phyloP scores from a whole-genome alignment of 441 rosid genomes.

The Populus hybrid region DNA sequence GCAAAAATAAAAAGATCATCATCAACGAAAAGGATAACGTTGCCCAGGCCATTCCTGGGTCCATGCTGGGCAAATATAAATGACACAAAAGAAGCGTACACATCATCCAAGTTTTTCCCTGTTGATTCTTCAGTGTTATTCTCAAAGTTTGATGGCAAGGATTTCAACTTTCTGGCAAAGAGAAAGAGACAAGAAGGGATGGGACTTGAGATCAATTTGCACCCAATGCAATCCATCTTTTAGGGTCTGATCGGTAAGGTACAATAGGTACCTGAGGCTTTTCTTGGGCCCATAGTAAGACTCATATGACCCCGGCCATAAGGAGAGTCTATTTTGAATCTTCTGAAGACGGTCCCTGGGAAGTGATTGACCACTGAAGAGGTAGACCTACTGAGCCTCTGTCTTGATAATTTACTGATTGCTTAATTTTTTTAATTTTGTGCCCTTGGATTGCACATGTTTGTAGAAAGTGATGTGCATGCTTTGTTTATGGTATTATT shows the following conservation, averaged over 20 bases:
- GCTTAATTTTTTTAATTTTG: background rate
- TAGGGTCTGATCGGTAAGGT: slow-evolving; percentile 92
- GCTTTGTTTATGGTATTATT: background rate
- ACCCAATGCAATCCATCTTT: slow-evolving; percentile 78
- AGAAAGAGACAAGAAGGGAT: slow-evolving; percentile 28
- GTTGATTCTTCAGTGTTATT: slow-evolving; percentile 62
- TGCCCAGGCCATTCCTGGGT: slow-evolving; percentile 68
- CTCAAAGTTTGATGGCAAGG: slow-evolving; percentile 28
- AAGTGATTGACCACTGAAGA: slow-evolving; percentile 66
- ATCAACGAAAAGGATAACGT: slow-evolving; percentile 34
- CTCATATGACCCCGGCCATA: slow-evolving; percentile 51
- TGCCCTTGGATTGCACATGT: background rate
- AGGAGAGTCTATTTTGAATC: slow-evolving; percentile 93
- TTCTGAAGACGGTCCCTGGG: slow-evolving; percentile 99
- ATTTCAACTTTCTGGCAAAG: slow-evolving; percentile 23
- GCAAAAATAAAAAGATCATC: slow-evolving; percentile 79
- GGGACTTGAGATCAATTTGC: slow-evolving; percentile 32
- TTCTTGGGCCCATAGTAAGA: background rate
- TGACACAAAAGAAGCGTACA: background rate
- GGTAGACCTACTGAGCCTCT: slow-evolving; percentile 38
- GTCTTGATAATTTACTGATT: background rate
- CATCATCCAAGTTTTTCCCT: slow-evolving; percentile 22
- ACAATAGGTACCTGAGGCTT: background rate
- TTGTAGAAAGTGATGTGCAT: background rate
- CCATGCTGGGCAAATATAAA: slow-evolving; percentile 41